Percentiles rank a stretch among this genome's conserved stretches.
phyloP scores from a whole-genome alignment of 495 filamentous ascomycete genomes.

The Penicillium malachiteum region DNA sequence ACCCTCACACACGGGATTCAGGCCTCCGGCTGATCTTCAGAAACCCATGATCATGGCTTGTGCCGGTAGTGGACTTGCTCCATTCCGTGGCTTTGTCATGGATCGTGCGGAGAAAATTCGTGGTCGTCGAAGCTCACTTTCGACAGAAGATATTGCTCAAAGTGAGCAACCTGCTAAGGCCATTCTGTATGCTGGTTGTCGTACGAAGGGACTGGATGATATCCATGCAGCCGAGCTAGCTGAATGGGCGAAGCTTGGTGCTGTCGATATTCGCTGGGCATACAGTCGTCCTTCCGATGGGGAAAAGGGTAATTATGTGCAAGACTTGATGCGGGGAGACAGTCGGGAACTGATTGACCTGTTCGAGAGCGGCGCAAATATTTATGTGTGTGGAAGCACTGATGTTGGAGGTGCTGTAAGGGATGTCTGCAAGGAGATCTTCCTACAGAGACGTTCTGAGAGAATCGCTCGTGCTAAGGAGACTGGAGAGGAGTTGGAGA shows the following conservation, averaged over 20 bases:
- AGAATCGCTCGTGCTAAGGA: constrained; percentile 30
- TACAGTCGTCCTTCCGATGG: constrained; percentile 46
- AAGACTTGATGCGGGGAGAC: constrained; percentile 58
- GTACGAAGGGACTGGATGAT: constrained; percentile 54
- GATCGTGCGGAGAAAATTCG: constrained; percentile 59
- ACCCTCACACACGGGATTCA: constrained; percentile 60
- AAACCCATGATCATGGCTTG: constrained; percentile 68
- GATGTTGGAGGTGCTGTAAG: constrained; percentile 61
- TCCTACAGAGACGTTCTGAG: constrained; percentile 41
- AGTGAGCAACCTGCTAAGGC: constrained; percentile 51
- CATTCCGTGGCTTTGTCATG: constrained; percentile 70
- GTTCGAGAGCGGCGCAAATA: constrained; percentile 58
- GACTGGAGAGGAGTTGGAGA: constrained; percentile 30
- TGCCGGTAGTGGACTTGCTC: constrained; percentile 59
- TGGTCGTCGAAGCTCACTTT: constrained; percentile 36
- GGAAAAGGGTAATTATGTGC: constrained; percentile 52
- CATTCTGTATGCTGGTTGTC: constrained; percentile 64
- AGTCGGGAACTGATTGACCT: constrained; percentile 49
- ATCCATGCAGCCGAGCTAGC: constrained; percentile 61
- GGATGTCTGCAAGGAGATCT: constrained; percentile 50
- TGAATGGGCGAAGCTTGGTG: constrained; percentile 57
- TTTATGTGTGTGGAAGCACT: constrained; percentile 67
- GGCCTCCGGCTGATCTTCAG: constrained; percentile 57
- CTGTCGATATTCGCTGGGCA: constrained; percentile 56
- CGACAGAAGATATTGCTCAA: constrained; percentile 10